A percentile compares a stretch with the other conserved stretches of the same genome.
Conservation (phyloP, 352 stramenopile genomes). For the Globisporangium yorkense region DNA sequence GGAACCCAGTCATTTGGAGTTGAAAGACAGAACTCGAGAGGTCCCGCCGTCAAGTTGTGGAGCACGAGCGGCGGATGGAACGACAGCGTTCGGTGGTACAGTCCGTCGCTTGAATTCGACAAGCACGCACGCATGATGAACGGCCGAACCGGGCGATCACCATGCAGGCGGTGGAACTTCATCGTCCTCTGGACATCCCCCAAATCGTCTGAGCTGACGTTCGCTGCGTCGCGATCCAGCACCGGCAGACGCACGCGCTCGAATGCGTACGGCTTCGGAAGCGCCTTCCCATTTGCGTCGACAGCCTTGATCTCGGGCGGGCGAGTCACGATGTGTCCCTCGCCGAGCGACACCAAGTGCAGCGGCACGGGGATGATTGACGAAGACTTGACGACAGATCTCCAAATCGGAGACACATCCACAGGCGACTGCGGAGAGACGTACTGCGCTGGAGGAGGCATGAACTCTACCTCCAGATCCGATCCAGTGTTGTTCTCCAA, state of each 20-base stretch:
- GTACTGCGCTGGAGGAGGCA: slow-evolving; percentile 43
- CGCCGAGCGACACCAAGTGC: slow-evolving; percentile 63
- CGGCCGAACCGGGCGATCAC: slow-evolving; percentile 67
- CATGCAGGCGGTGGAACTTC: slow-evolving; percentile 77
- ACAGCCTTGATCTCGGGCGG: slow-evolving; percentile 48
- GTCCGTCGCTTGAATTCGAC: slow-evolving; percentile 38
- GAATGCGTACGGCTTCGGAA: slow-evolving; percentile 70
- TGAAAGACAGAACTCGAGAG: slow-evolving; percentile 66
- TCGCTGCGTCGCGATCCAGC: slow-evolving; percentile 36
- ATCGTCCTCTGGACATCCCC: slow-evolving; percentile 36
- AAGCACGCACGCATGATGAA: slow-evolving; percentile 76
- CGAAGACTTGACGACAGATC: slow-evolving; percentile 48
- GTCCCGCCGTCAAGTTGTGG: slow-evolving; percentile 68
- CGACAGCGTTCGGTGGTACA: slow-evolving; percentile 71
- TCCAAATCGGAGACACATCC: slow-evolving; percentile 47
- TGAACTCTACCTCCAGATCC: slow-evolving; percentile 81
- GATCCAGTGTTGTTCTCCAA: slow-evolving; percentile 82
- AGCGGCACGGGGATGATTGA: slow-evolving; percentile 63
- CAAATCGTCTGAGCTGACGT: slow-evolving; percentile 22
- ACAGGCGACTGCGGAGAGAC: slow-evolving; percentile 28
- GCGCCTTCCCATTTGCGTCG: slow-evolving; percentile 15
- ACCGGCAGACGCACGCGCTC: slow-evolving; percentile 63
- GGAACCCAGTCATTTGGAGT: slow-evolving; percentile 72
- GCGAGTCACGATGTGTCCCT: slow-evolving; percentile 68
- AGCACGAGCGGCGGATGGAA: slow-evolving; percentile 79